Base-by-base conservation (phyloP, 768 basidiomycete species). In the Sistotremastrum niveocremeum region DNA sequence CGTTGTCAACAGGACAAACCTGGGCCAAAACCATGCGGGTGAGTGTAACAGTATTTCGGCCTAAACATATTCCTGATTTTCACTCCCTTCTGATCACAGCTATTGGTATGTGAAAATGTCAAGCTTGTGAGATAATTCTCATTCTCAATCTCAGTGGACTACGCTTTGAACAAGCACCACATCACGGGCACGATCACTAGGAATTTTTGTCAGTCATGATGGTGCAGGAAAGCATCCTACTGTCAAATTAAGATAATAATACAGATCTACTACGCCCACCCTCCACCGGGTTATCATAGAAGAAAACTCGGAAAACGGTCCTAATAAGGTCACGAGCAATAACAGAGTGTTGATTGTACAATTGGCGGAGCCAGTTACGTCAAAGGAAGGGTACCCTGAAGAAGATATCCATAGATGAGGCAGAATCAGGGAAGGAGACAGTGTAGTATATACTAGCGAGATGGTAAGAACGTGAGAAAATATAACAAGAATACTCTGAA, bases 11-110 rank as follows among this genome's bases (percentile, higher is more conserved):
- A 90, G 87, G 90, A 98, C 69, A 79, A 88, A 64, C 79, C 84
- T 46, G 85, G 88, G 49, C 76, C 89, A 58, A 80, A 77, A 52
- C 63, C 86, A 44, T 97, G 91, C 69, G 91, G 91, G 86, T 95
- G 69, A 56, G 87, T 73, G 51, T 57, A 29, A 44, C 41, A 43
- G 46, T 34, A 40, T 46, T 44, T 50, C 37, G 33, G 38, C 48
- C 4, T 33, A 33, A 8, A 42, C 33, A 34, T 31, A 48, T 38
- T 42, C 11, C 34, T 52, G 31, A 51, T 45, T 20, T 31, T 30
- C n/a, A 37, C 43, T 40, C 7, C 38, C 37, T 50, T 44, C n/a
- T 32, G 10, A 30, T 20, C 11, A 47, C 51, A 65, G 64, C 12
- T 65, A 67, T 56, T 65, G 65, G 64, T 66, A 54, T 46, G 64